These are phyloP conservation scores for Euphorbia peplus DNA, from an alignment of 345 rosid genomes.

Conservation along the genomic window DNA sequence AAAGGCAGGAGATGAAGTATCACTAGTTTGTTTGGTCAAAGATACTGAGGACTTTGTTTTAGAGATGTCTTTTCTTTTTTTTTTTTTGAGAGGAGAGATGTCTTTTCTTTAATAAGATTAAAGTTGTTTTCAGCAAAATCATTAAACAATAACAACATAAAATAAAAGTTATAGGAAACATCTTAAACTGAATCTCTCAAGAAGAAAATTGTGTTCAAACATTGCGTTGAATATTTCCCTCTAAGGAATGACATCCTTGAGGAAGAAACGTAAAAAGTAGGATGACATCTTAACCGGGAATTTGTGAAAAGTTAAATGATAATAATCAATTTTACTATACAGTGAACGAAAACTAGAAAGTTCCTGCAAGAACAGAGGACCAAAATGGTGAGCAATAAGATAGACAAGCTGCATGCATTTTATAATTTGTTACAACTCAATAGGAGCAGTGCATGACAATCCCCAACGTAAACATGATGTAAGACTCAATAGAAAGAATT, in stretches of 20 bases:
- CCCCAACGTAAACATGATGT: background rate
- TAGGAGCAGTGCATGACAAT: background rate
- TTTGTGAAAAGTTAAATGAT: background rate
- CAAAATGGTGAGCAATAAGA: background rate
- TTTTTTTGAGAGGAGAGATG: too few species aligned
- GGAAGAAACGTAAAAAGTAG: constrained; percentile 1
- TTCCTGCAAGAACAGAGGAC: background rate
- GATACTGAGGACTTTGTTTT: too few species aligned
- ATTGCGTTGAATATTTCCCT: background rate
- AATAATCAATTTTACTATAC: background rate
- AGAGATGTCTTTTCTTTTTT: too few species aligned
- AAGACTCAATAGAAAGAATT: background rate
- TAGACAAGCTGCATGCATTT: background rate
- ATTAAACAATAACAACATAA: too few species aligned
- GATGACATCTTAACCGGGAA: constrained; percentile 1
- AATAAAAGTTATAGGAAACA: background rate
- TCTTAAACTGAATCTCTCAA: constrained; percentile 3
- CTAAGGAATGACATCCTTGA: background rate
- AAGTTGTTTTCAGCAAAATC: too few species aligned
- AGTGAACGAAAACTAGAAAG: constrained; percentile 1
- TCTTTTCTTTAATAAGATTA: too few species aligned
- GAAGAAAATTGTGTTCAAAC: background rate
- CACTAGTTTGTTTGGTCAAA: too few species aligned
- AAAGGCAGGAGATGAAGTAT: too few species aligned
- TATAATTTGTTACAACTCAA: background rate